Base-by-base conservation (phyloP, 2,329 filamentous ascomycete genomes). In the Neonectria neomacrospora region DNA sequence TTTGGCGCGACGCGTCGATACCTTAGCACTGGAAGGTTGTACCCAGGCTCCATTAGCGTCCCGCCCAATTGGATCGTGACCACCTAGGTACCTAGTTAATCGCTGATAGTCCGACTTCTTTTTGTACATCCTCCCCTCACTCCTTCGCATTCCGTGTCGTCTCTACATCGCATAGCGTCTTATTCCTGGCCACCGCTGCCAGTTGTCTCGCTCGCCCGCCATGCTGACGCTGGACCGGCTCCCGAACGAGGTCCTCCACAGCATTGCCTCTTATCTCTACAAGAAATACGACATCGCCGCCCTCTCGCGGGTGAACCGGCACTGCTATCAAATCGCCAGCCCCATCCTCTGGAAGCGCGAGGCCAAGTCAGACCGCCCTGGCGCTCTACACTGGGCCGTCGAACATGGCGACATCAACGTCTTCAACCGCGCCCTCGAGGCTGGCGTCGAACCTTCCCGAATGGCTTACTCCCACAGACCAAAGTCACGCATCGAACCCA, bases 181-280 rank as follows among this genome's bases (percentile, higher is more conserved):
- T 32, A 26, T 57, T 58, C 51, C 62, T 55, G 54, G 60, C 54
- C 59, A 32, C 62, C 30, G 63, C 62, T 66, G 64, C 58, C 57
- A 64, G 64, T 55, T 50, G 61, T 34, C 47, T 39, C 50, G 48
- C 64, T 69, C 59, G 39, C 71, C 58, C 54, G 66, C 64, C 57
- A 75, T 74, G 67, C 65, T 71, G 58, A 74, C 74, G 62, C 69
- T 76, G 62, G 73, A 74, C 54, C 71, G 74, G 60, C 68, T 74
- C 26, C 74, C 67, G 4, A 76, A 75, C 42, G 75, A 73, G 62
- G 71, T 73, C 22, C 52, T 73, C 22, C 66, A 72, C 39, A 58
- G 37, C 48, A 73, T 73, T 56, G 70, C 69, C 54, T 70, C 63
- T 14, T 68, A 67, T 54, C 58, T 73, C 18, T 54, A 66, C 54